phyloP scores from a whole-genome alignment of 306 rosid species.

The Coriaria nepalensis region DNA sequence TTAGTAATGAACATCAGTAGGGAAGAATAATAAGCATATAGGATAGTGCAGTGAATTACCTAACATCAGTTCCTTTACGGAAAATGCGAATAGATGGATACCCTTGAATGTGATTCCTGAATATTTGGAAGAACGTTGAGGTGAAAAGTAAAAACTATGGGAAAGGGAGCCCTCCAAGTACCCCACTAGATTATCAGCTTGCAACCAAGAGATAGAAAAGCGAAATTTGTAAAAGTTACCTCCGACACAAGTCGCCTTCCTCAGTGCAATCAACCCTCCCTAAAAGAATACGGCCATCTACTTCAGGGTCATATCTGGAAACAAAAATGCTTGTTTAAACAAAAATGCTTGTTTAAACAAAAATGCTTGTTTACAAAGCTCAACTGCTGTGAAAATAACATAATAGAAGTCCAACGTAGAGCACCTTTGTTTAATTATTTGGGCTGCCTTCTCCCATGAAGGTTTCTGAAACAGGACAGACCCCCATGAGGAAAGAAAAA shows the following conservation, averaged over 20 bases:
- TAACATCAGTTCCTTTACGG: slow-evolving; percentile 86
- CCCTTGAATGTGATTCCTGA: slow-evolving; percentile 94
- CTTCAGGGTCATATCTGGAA: slow-evolving; percentile 80
- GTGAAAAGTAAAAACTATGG: slow-evolving; percentile 11
- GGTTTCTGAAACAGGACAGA: slow-evolving; percentile 61
- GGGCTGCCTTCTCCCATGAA: slow-evolving; percentile 93
- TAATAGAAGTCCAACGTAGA: slow-evolving; percentile 12
- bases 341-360: slow-evolving; percentile 8
- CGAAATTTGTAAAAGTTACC: slow-evolving; percentile 25
- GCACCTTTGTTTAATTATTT: slow-evolving; percentile 69
- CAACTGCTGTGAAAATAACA: slow-evolving; percentile 17
- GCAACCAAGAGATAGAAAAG: slow-evolving; percentile 7
- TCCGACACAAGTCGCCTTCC: slow-evolving; percentile 70
- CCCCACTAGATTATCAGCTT: neutral
- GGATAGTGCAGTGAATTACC: slow-evolving; percentile 30
- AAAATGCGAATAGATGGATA: slow-evolving; percentile 97
- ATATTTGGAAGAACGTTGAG: slow-evolving; percentile 16
- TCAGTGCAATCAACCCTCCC: slow-evolving; percentile 79
- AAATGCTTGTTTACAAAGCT: slow-evolving; percentile 6
- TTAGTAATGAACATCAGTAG: neutral
- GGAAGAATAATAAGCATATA: neutral
- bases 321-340: slow-evolving; percentile 9
- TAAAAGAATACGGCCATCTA: slow-evolving; percentile 79
- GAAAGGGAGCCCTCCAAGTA: neutral
- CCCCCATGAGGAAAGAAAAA: slow-evolving; percentile 6